Base-by-base conservation (phyloP, 805 yeast species). In the Komagataella phaffii region DNA sequence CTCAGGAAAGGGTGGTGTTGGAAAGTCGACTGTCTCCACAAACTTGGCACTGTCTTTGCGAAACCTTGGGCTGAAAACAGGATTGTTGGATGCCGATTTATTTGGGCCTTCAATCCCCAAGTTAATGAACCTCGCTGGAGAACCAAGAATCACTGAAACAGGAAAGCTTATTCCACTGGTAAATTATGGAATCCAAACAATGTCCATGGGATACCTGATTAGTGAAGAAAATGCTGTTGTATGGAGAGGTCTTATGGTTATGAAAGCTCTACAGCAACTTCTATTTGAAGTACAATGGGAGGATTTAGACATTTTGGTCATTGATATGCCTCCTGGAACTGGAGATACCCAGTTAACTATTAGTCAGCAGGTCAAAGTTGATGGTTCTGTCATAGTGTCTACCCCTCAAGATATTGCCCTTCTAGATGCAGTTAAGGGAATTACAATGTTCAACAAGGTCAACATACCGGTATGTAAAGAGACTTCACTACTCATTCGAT, bases 261-360 rank as follows among this genome's bases (percentile, higher is more conserved):
- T 85, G 79, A 88, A 88, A 63, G 96, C 95, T 0, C 63, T 88
- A 21, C 88, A 88, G 58, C 96, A 88, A 60, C 71, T 88, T n/a
- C 61, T 88, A 7, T 88, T 83, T 58, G 95, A 88, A 51, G 95
- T 88, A 1, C 76, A 80, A 47, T 88, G 96, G 96, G 69, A 71
- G 24, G 61, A 64, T 4, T 61, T 87, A 47, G 95, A 88, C 61
- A 73, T 80, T 19, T 67, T 88, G 49, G 83, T 88, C 1, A 69
- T 88, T 8, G 96, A 88, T 58, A 76, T 88, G 85, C 96, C 96
- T 0, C 96, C 96, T 0, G 96, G 96, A 2, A 88, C 96, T 0
- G 96, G 96, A 17, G 96, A 88, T 61, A 82, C 86, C 0, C 96
- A 88, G 59, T 70, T 88, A 51, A 84, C 95, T 0, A 71, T 88